Conservation (phyloP, 1,284 basidiomycete genomes). For the Heterobasidion irregulare region DNA sequence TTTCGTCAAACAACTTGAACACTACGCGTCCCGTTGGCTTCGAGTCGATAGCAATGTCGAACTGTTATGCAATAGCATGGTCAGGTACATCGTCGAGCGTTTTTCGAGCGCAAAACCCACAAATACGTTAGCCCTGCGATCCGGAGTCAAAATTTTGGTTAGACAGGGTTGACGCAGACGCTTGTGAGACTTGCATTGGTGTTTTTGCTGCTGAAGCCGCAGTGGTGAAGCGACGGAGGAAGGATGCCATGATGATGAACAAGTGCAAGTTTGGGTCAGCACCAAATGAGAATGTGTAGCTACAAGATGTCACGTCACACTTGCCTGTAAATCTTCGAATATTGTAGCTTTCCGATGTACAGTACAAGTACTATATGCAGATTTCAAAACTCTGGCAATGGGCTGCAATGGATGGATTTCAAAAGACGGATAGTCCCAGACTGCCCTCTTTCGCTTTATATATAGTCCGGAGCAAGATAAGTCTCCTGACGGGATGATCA, state of each 20-base stretch:
- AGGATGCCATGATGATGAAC: neutral
- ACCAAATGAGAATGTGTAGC: neutral
- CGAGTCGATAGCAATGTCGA: slow-evolving; percentile 5
- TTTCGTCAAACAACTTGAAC: slow-evolving; percentile 6
- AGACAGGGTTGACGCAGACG: neutral
- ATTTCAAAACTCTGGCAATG: neutral
- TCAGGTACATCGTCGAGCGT: neutral
- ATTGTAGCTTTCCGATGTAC: no score
- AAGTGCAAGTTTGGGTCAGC: neutral
- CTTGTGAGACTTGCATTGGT: neutral
- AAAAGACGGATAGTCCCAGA: neutral
- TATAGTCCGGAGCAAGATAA: neutral
- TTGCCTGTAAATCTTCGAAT: neutral
- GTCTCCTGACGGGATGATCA: neutral
- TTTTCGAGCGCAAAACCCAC: neutral
- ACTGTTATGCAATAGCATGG: neutral
- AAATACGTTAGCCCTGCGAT: neutral
- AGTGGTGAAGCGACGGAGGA: neutral
- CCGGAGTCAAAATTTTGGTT: neutral
- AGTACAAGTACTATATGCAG: neutral
- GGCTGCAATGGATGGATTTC: neutral
- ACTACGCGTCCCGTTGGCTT: slow-evolving; percentile 5
- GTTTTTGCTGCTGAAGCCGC: neutral
- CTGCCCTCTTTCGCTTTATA: neutral
- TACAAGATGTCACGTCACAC: neutral